Evolutionary conservation across 2,329 filamentous ascomycete genomes (phyloP).

Genomic region (Incumbomyces delicatus): DNA sequence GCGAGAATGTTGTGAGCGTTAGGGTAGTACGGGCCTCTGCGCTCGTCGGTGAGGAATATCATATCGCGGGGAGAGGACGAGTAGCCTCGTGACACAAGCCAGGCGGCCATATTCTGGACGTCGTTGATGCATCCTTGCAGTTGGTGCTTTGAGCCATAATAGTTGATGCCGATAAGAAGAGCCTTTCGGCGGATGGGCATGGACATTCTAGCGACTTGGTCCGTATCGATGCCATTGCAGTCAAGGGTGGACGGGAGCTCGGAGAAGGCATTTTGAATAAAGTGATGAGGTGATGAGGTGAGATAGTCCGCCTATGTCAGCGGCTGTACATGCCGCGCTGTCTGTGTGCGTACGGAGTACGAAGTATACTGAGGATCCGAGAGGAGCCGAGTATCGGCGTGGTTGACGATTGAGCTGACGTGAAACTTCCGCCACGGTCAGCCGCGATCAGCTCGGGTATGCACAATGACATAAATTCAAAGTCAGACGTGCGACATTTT

Average conservation of each 20-base stretch:
- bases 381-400: too few relatives aligned
- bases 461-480: not conserved
- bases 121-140: slow-evolving; percentile 42
- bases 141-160: slow-evolving; percentile 33
- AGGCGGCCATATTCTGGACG: slow-evolving; percentile 40
- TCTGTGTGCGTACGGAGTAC: not conserved
- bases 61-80: slow-evolving; percentile 31
- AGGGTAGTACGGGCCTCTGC: slow-evolving; percentile 26
- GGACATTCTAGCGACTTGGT: not conserved
- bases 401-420: too few relatives aligned
- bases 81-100: slow-evolving; percentile 36
- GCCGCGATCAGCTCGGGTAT: not conserved
- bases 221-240: not conserved
- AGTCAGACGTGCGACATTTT: too few relatives aligned
- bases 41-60: slow-evolving; percentile 37
- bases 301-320: too few relatives aligned
- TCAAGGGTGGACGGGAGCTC: not conserved
- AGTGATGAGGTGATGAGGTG: too few relatives aligned
- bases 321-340: not conserved
- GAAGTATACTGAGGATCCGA: too few relatives aligned
- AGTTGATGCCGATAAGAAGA: slow-evolving; percentile 47
- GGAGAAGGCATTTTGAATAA: too few relatives aligned
- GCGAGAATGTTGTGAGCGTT: slow-evolving; percentile 38
- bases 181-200: slow-evolving; percentile 29
- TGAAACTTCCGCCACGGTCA: too few relatives aligned